A percentile compares a stretch with the other conserved stretches of the same genome.
Evolutionary conservation across 176 grass and related monocot genomes (phyloP).

Genomic region (Avena insularis): DNA sequence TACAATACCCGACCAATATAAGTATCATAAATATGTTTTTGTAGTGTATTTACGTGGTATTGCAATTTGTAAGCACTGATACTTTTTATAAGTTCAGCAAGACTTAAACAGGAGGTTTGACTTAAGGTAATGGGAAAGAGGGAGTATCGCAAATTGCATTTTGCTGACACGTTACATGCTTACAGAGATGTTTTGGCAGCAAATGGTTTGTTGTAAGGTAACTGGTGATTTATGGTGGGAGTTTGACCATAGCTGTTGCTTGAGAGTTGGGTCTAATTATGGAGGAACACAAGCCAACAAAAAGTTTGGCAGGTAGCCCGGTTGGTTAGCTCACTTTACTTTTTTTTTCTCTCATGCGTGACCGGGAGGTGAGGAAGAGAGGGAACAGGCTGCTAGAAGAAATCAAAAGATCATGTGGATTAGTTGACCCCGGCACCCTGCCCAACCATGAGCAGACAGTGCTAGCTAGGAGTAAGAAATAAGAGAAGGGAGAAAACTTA

Average conservation of each 20-base stretch:
- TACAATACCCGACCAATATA: neutral
- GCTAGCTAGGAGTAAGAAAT: too few species aligned
- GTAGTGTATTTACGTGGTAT: neutral
- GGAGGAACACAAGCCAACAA: conserved; percentile 53
- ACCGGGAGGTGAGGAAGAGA: neutral
- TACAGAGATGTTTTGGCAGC: neutral
- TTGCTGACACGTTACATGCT: neutral
- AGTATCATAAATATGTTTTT: neutral
- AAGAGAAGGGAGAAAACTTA: neutral
- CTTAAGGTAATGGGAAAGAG: neutral
- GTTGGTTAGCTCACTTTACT: conserved; percentile 25
- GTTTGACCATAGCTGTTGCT: conserved; percentile 41
- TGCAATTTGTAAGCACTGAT: neutral
- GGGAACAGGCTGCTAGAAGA: conserved; percentile 50
- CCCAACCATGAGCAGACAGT: neutral
- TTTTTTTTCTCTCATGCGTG: conserved; percentile 27
- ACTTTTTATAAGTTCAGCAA: neutral
- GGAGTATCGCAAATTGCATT: neutral
- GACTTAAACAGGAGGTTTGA: neutral
- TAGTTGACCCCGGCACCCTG: conserved; percentile 51
- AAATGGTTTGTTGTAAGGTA: conserved; percentile 37
- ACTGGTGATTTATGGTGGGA: conserved; percentile 35
- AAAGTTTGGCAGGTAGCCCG: conserved; percentile 37
- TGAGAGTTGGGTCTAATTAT: conserved; percentile 47
- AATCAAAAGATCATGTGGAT: conserved; percentile 49